These are phyloP conservation scores for Blastomyces silverae DNA, from an alignment of 2,329 filamentous ascomycete genomes.

Conservation along the genomic window DNA sequence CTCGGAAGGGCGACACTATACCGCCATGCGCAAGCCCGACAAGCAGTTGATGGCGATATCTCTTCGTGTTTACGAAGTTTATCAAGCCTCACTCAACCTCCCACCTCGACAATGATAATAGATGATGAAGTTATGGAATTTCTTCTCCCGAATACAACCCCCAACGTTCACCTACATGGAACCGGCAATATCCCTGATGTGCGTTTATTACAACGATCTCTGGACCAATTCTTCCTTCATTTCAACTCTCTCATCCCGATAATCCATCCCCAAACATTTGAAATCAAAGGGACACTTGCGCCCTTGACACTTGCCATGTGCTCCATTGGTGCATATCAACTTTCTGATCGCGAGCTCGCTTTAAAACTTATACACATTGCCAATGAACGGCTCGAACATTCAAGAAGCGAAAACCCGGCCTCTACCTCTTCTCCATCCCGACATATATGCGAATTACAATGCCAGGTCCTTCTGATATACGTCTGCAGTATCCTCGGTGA, in stretches of 20 bases:
- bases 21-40: not conserved
- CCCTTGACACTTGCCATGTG: constrained; percentile 33
- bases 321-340: constrained; percentile 30
- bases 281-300: constrained; percentile 25
- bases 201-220: constrained; percentile 26
- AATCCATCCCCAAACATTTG: constrained; percentile 31
- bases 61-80: not conserved
- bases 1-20: not conserved
- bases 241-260: constrained; percentile 34
- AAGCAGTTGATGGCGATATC: not conserved
- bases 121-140: not conserved
- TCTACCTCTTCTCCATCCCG: no score
- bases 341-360: not conserved
- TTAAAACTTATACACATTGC: not conserved
- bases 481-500: not conserved
- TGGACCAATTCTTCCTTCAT: constrained; percentile 29
- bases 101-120: not conserved
- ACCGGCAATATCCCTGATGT: not conserved
- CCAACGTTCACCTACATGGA: not conserved
- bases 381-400: not conserved
- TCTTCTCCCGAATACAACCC: not conserved
- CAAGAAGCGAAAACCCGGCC: no score
- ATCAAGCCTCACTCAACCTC: not conserved
- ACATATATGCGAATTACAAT: not conserved
- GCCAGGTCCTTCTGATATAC: not conserved